Conservation (phyloP, 2,329 filamentous ascomycete species). For the Leptographium galeiforme region DNA sequence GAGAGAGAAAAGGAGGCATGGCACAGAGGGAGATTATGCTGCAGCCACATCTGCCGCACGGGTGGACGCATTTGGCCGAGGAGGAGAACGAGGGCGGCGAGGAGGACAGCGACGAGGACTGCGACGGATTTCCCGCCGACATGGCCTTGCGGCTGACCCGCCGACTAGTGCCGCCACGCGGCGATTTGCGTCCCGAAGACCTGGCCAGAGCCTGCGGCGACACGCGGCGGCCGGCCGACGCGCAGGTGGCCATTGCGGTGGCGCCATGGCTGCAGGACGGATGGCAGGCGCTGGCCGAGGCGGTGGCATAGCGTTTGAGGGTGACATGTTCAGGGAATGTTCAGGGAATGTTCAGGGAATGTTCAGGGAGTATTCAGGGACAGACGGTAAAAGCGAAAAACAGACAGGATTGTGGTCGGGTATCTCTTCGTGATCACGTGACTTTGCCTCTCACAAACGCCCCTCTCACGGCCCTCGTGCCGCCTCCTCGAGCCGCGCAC, state of each 20-base stretch:
- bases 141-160: slow-evolving; percentile 74
- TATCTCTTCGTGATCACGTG: background rate
- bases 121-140: slow-evolving; percentile 39
- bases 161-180: slow-evolving; percentile 59
- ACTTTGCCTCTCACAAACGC: slow-evolving; percentile 12
- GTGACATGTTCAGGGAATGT: background rate
- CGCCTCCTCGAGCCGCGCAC: slow-evolving; percentile 52
- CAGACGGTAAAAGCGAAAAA: too few relatives aligned
- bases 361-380: too few relatives aligned
- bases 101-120: slow-evolving; percentile 23
- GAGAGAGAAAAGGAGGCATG: slow-evolving; percentile 41
- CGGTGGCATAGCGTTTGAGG: slow-evolving; percentile 13
- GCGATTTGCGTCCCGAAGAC: slow-evolving; percentile 53
- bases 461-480: slow-evolving; percentile 18
- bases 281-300: slow-evolving; percentile 45
- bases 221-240: slow-evolving; percentile 57
- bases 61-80: slow-evolving; percentile 65
- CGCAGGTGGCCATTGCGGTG: slow-evolving; percentile 62
- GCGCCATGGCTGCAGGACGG: slow-evolving; percentile 63
- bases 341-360: background rate
- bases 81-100: slow-evolving; percentile 10
- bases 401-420: too few relatives aligned
- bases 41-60: slow-evolving; percentile 61
- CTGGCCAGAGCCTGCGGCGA: slow-evolving; percentile 62
- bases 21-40: slow-evolving; percentile 69